Percentiles rank a stretch among this genome's conserved stretches.
phyloP scores from a whole-genome alignment of 192 early-diverging fungal genomes.

The Backusella luteola region DNA sequence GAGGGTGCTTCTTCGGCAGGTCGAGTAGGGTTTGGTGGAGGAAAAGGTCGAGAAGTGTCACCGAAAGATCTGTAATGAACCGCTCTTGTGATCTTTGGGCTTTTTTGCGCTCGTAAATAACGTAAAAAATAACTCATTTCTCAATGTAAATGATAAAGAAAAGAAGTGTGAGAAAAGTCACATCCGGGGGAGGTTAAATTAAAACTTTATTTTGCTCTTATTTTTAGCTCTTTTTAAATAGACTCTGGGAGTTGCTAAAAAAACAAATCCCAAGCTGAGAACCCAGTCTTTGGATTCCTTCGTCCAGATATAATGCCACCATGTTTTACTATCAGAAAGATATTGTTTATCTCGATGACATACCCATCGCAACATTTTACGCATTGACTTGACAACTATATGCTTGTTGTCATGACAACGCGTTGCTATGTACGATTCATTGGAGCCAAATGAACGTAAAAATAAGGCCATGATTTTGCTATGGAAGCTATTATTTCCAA shows the following conservation, averaged over 20 bases:
- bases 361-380: too few relatives aligned
- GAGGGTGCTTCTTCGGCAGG: slow-evolving; percentile 3
- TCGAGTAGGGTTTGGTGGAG: slow-evolving; percentile 24
- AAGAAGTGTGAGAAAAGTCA: not conserved
- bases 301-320: too few relatives aligned
- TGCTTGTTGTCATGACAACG: too few relatives aligned
- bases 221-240: not conserved
- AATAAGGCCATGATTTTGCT: too few relatives aligned
- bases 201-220: not conserved
- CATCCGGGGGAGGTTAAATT: not conserved
- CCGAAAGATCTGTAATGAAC: slow-evolving; percentile 1
- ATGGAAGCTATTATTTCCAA: too few relatives aligned
- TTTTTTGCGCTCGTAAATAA: not conserved
- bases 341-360: too few relatives aligned
- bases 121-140: slow-evolving; percentile 1
- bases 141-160: not conserved
- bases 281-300: too few relatives aligned
- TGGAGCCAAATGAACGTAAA: too few relatives aligned
- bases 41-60: slow-evolving; percentile 15
- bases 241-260: not conserved
- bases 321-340: too few relatives aligned
- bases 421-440: too few relatives aligned
- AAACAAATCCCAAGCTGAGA: too few relatives aligned
- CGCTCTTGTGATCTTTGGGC: not conserved
- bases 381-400: too few relatives aligned